Evolutionary conservation across 371 early-diverging fungal species (phyloP), one percentile per base, ranked within the genome.

Genomic region (Umbelopsis sp.): DNA sequence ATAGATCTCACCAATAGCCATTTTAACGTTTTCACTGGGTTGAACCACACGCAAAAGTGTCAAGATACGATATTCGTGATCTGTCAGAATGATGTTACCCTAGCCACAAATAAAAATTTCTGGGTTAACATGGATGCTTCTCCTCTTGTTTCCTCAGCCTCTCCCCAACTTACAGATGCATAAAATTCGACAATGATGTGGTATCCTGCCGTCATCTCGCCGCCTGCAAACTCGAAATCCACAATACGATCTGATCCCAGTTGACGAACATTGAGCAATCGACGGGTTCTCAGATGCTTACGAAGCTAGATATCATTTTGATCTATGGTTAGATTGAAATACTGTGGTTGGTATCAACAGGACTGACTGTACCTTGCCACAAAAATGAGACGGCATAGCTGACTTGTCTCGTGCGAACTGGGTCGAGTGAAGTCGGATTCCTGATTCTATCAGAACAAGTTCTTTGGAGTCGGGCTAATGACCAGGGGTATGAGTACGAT

Each of bases 131-230:
- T 4, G 0, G 65, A 14, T 16, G 35, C 12, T 22, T 20, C 53
- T 45, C 20, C 29, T 9, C 14, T 7, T 12, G 7, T 5, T 4
- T 18, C 16, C 38, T 22, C 50, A 0, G 2, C 8, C 5, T 10
- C 14, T 37, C 1, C 12, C 9, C 0, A 22, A 62, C 81, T 83
- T 87, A 89, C 91, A 63, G 92, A 87, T 62, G 96, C 91, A 74
- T 96, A 98, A 69, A 97, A 95, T 80, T 98, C 99, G 68, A 92
- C 87, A 72, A 98, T 90, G n/a, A 98, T 78, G 70, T 98, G 97
- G 74, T 89, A 95, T 0, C 94, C 92, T 63, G 84, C 79, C 51
- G 86, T 86, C 32, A 80, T 80, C 38, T 88, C 84, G 6, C 85
- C 80, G 18, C 91, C 92, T 10, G 90, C 83, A 88, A 99, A 99